Evolutionary conservation across 2,329 filamentous ascomycete genomes (phyloP).

Genomic region (Alternaria sp.): DNA sequence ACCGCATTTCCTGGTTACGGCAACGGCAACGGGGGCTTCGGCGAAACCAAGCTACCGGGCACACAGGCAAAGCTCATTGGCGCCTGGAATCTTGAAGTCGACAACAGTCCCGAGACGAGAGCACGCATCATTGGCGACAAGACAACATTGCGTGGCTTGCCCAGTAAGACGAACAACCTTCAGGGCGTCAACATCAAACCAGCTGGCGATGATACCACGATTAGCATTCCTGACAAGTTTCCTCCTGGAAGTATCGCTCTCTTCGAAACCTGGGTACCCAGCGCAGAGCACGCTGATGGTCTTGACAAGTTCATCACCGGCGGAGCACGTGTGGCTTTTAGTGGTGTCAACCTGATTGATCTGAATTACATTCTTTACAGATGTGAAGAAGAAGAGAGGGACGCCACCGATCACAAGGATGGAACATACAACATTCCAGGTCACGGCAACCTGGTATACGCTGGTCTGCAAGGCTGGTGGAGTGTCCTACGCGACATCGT

Average conservation of each 20-base stretch:
- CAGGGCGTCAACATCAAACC: conserved; percentile 76
- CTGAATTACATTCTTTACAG: conserved; percentile 92
- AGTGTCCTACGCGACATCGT: conserved; percentile 87
- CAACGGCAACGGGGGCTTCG: conserved; percentile 81
- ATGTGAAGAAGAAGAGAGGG: conserved; percentile 87
- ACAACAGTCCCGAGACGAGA: conserved; percentile 75
- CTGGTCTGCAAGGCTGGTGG: conserved; percentile 99
- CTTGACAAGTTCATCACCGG: conserved; percentile 87
- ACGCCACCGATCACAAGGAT: conserved; percentile 78
- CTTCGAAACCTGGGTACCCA: conserved; percentile 95
- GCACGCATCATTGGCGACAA: conserved; percentile 72
- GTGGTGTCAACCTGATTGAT: conserved; percentile 76
- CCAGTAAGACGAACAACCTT: conserved; percentile 78
- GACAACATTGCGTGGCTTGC: conserved; percentile 78
- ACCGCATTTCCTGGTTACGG: conserved; percentile 94
- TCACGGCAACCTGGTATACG: conserved; percentile 86
- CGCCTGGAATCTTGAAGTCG: conserved; percentile 91
- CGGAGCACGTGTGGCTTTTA: conserved; percentile 80
- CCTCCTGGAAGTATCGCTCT: conserved; percentile 93
- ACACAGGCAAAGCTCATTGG: conserved; percentile 87
- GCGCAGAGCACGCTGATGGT: conserved; percentile 81
- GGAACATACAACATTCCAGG: conserved; percentile 90
- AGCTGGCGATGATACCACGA: conserved; percentile 76
- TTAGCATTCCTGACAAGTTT: conserved; percentile 82
- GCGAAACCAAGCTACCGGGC: conserved; percentile 79